Base-by-base conservation (phyloP, 768 basidiomycete genomes). In the Collybia sordida region DNA sequence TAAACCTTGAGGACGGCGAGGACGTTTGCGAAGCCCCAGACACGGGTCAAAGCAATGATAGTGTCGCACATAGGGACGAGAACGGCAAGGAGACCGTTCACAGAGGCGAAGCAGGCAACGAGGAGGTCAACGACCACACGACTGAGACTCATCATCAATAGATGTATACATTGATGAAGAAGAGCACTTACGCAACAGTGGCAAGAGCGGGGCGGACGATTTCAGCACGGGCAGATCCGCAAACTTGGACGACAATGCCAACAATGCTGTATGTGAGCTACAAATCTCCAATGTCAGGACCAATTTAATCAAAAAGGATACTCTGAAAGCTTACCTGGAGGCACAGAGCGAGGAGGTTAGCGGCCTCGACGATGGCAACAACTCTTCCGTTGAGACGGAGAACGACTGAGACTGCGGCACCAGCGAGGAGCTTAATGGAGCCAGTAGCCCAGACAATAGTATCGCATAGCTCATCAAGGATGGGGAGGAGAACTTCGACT, bases 51-150 rank as follows among this genome's bases (percentile, higher is more conserved):
- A 35, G 50, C 22, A 14, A 49, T 38, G 27, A 59, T 31, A 37
- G 66, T 37, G 22, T 42, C 37, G 22, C n/a, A 40, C 14, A 49
- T 19, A 22, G 52, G 55, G 2, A 53, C 17, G 18, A 69, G 45
- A 12, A 49, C 34, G 3, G 17, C 50, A 3, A 60, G 35, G 21
- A 65, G 51, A 12, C 47, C 56, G n/a, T 51, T 55, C 3, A 64
- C 59, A 6, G 62, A 31, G 8, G 12, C 11, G 24, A 63, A 43
- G 24, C 63, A 50, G 8, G 55, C 24, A 6, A 14, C 21, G 3
- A 56, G 35, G 38, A 60, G 50, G n/a, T 51, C 46, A 3, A 21
- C 45, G 15, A 54, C 23, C 11, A 54, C 40, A 18, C 24, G 35
- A 21, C 54, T 50, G 40, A 19, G 45, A 15, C 40, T 24, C 17